Evolutionary conservation across 176 grass and related monocot species (phyloP).

Genomic region (Zea luxurians): DNA sequence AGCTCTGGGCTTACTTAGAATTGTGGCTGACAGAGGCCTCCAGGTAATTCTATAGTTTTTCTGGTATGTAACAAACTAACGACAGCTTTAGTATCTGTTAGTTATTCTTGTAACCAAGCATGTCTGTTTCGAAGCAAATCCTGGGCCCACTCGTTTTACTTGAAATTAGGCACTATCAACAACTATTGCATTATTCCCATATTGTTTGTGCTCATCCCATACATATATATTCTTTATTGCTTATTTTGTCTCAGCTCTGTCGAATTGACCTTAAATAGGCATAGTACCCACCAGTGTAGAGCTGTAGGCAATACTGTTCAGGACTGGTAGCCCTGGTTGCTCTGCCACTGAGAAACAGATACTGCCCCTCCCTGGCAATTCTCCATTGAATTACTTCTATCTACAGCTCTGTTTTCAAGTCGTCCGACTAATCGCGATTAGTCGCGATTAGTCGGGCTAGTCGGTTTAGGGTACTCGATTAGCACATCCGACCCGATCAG

Average conservation of each 20-base stretch:
- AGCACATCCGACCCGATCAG: no score
- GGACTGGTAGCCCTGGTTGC: neutral
- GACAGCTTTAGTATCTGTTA: constrained; percentile 16
- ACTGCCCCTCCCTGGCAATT: neutral
- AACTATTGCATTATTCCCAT: constrained; percentile 5
- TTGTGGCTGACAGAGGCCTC: constrained; percentile 82
- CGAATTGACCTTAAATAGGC: neutral
- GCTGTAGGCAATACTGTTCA: neutral
- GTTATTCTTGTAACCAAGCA: neutral
- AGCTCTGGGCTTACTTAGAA: constrained; percentile 68
- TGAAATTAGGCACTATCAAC: neutral
- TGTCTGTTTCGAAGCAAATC: constrained; percentile 1
- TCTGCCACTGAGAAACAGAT: neutral
- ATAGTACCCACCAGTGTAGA: neutral
- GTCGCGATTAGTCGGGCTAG: no score
- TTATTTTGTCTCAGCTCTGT: neutral
- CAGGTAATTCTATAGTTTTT: constrained; percentile 60
- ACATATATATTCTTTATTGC: neutral
- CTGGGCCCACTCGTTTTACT: neutral
- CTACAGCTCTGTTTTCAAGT: no score
- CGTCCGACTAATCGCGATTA: no score
- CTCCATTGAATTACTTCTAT: neutral
- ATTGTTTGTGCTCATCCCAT: neutral
- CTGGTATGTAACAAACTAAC: constrained; percentile 1
- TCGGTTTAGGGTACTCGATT: no score